Percentiles rank a stretch among this genome's conserved stretches.
Evolutionary conservation across 441 rosid genomes (phyloP).

Genomic region (Jatropha podagrica): DNA sequence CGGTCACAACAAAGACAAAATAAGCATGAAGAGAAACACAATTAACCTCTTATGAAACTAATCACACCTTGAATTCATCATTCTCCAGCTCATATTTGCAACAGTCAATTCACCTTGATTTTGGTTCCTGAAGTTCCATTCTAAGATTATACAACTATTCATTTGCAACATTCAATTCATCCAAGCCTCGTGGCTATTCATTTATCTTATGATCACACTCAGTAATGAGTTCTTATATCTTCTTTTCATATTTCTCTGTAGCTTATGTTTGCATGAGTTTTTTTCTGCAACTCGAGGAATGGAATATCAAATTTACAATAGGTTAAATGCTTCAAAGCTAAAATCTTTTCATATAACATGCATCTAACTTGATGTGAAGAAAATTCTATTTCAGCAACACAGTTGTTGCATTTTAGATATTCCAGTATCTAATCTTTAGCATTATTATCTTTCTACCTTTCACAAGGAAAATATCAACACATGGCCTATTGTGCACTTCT

Average conservation of each 20-base stretch:
- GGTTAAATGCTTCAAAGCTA: constrained; percentile 7
- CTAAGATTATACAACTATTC: constrained; percentile 76
- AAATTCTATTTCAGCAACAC: constrained; percentile 67
- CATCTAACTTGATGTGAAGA: constrained; percentile 62
- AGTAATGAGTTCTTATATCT: constrained; percentile 65
- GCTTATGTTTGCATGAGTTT: constrained; percentile 64
- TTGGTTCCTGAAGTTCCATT: constrained; percentile 53
- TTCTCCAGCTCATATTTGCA: too few species aligned
- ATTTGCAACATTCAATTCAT: constrained; percentile 75
- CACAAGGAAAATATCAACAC: not conserved
- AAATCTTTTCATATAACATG: constrained; percentile 20
- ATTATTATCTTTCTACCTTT: not conserved
- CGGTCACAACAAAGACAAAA: too few species aligned
- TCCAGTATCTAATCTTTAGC: constrained; percentile 23
- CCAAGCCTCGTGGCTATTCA: constrained; percentile 94
- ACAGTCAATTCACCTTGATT: too few species aligned
- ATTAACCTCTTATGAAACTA: too few species aligned
- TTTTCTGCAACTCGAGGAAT: constrained; percentile 55
- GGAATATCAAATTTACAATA: constrained; percentile 20
- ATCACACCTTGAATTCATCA: too few species aligned
- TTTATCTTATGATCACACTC: constrained; percentile 64
- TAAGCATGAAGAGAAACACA: too few species aligned
- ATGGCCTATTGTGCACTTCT: constrained; percentile 5
- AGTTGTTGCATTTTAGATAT: constrained; percentile 62
- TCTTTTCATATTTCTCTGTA: constrained; percentile 75